Evolutionary conservation across 176 grass and related monocot species (phyloP).

Genomic region (Ensete ventricosum): DNA sequence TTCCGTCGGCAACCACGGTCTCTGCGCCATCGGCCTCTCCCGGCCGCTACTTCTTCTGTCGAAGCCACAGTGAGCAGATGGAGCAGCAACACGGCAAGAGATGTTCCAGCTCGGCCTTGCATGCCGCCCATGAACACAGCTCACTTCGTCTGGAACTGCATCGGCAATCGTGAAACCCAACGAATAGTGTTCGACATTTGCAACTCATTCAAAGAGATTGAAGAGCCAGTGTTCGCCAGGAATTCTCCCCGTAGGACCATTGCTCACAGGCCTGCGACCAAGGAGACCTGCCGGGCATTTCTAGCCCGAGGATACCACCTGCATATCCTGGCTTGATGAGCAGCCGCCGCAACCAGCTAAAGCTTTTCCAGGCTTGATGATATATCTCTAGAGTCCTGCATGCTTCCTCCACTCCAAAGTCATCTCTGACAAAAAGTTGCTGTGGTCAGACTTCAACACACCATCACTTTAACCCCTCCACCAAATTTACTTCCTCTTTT

Average conservation of each 20-base stretch:
- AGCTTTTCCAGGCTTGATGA: too few relatives aligned
- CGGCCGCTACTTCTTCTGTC: too few relatives aligned
- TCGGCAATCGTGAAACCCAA: background rate
- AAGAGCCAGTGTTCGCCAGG: constrained; percentile 16
- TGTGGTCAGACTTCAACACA: too few relatives aligned
- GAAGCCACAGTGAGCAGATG: background rate
- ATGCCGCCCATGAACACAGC: background rate
- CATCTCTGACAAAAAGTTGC: too few relatives aligned
- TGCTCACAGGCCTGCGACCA: constrained; percentile 25
- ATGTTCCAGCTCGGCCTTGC: constrained; percentile 2
- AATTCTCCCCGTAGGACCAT: constrained; percentile 29
- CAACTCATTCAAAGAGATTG: constrained; percentile 37
- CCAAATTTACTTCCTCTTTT: too few relatives aligned
- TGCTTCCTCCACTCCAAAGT: too few relatives aligned
- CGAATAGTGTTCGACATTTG: constrained; percentile 17
- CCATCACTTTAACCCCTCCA: too few relatives aligned
- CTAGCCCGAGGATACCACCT: constrained; percentile 23
- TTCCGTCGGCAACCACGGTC: too few relatives aligned
- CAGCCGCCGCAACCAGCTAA: constrained; percentile 9
- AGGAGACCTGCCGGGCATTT: constrained; percentile 17
- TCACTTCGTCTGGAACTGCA: background rate
- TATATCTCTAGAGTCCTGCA: too few relatives aligned
- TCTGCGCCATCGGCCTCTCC: too few relatives aligned
- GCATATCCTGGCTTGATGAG: constrained; percentile 41
- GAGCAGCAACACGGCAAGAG: background rate